Evolutionary conservation across 1,139 yeast species (phyloP), one percentile per base, ranked within the genome.

Genomic region (Taiozyma sp.): DNA sequence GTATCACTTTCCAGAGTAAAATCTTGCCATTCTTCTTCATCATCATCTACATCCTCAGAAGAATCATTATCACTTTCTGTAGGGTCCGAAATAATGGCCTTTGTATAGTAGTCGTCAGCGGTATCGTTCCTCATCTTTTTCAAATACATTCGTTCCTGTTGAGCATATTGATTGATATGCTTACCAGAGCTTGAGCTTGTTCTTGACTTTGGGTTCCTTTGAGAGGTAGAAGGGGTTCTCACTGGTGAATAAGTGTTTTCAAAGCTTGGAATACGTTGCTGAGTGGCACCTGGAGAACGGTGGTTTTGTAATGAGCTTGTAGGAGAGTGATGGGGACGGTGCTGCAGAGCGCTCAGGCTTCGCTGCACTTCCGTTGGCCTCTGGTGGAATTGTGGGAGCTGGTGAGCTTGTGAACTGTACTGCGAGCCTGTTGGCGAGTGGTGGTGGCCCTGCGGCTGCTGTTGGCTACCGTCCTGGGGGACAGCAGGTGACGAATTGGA

Each of bases 61-160:
- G 57, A 61, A 14, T 65, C 68, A 12, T 54, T 65, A 13, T 67
- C 71, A 47, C 63, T 57, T 27, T 66, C 70, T 4, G 63, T 56
- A 5, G 66, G 61, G 22, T 67, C 70, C 5, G 72, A 65, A 1
- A 69, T 65, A 46, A 83, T 80, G 3, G 85, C 86, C 58, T 81
- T 80, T 7, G 87, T 83, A 61, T 83, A 82, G 62, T 83, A 85
- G 58, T 87, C 96, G 64, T 87, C 90, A 13, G 73, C 79, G 46
- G 76, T 70, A 59, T 81, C 87, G 58, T 84, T 83, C 51, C 80
- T 76, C 61, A 88, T 79, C 62, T 81, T 81, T 53, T 79, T 78
- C 51, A 88, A 67, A 64, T 88, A 88, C 0, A 84, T 81, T 60
- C 79, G 76, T 65, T 88, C 96, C 61, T 87, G 93, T 67, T 54